Evolutionary conservation across 1,284 basidiomycete genomes (phyloP).

Genomic region (Puccinia polysora): DNA sequence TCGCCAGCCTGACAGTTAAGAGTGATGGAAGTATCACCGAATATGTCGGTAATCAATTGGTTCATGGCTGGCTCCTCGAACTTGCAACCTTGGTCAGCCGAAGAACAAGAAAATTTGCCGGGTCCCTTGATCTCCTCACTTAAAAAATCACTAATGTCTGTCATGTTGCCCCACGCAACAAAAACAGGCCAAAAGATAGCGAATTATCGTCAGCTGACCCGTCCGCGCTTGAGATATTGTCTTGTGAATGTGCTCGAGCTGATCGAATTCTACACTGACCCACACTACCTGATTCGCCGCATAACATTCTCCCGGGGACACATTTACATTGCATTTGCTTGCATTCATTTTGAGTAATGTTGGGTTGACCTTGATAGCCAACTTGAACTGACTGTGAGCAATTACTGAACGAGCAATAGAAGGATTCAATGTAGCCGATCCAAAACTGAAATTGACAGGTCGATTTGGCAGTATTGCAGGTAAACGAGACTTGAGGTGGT

Average conservation of each 20-base stretch:
- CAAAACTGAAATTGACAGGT: constrained; percentile 94
- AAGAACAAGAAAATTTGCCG: constrained; percentile 75
- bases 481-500: constrained; percentile 90
- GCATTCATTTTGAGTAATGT: constrained; percentile 72
- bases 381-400: constrained; percentile 59
- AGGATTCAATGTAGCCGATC: constrained; percentile 87
- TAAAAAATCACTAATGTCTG: constrained; percentile 91
- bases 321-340: constrained; percentile 81
- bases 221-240: no score
- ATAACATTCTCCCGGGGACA: constrained; percentile 85
- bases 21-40: constrained; percentile 84
- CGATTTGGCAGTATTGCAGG: constrained; percentile 62
- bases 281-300: constrained; percentile 89
- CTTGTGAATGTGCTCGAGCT: no score
- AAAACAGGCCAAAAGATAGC: background rate
- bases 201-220: background rate
- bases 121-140: constrained; percentile 84
- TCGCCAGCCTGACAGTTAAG: constrained; percentile 83
- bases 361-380: constrained; percentile 61
- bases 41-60: constrained; percentile 82
- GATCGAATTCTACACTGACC: constrained; percentile 61
- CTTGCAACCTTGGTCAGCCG: constrained; percentile 63
- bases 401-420: constrained; percentile 78
- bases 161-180: background rate
- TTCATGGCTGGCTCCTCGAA: constrained; percentile 98